Base-by-base conservation (phyloP, 1,284 basidiomycete species). In the Trichosporon inkin region DNA sequence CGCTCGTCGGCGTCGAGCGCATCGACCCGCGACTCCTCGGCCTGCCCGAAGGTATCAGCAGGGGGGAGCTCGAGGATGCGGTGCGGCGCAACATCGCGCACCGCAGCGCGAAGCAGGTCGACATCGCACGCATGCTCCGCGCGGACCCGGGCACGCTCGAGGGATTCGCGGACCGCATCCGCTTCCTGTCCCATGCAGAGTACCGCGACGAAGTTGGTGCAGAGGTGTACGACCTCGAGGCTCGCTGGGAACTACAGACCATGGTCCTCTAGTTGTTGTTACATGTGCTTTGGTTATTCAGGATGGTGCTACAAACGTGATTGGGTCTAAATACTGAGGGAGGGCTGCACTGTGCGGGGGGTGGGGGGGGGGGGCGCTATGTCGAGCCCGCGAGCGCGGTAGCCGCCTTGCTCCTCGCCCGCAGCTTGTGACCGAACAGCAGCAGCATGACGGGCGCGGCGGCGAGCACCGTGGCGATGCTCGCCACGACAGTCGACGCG, bases 401-500 rank as follows among this genome's bases (percentile, higher is more conserved):
- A 2, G 77, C 73, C 1, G 79, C 69, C 59, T 71, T 74, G 34
- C 74, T 77, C 22, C 66, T 61, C 2, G 72, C 71, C 10, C 79
- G 62, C 19, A 80, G 62, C 1, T 47, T 57, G 17, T 68, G 63
- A 2, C 78, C 77, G 57, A 70, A 80, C 1, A 68, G n/a, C 49
- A 80, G 62, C 5, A 80, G 55, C 5, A 74, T 34, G 19, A 74
- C 57, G 0, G 78, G 78, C 2, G 75, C 75, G 2, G 68, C 54
- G 0, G 73, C 67, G 2, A 80, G 67, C 2, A 64, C 66, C 10
- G 72, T 41, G 0, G 74, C 76, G 19, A 79, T 62, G 51, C 63
- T 57, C 10, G 77, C 77, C 11, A 77, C 68, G 0, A 77, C 55
- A 0, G 76, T 77, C 17, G 70, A 70, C 2, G 78, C 78, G 51